Evolutionary conservation across 345 rosid genomes (phyloP), one percentile per base, ranked within the genome.

Genomic region (Anacardium occidentale): DNA sequence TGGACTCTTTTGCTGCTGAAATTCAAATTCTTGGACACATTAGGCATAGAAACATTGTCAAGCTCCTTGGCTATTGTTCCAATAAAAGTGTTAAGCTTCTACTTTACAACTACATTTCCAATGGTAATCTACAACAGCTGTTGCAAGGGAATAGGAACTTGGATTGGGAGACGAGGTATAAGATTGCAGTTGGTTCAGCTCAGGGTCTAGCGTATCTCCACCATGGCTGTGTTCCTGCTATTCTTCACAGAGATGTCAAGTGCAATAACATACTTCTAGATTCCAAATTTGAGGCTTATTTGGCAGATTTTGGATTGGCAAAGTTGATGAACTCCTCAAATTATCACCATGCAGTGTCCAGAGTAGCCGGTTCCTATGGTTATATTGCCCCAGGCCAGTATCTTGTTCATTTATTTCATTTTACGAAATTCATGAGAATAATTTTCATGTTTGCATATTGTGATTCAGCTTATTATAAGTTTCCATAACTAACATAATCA

Each of bases 331-430:
- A 79, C 77, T 83, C 95, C 68, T 88, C 91, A 3, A 92, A 74
- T 70, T 90, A 89, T 68, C 93, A 87, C 45, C 87, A 87, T 8
- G 91, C 91, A 4, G 86, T 91, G 85, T 94, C 97, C 34, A 82
- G 93, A 69, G 88, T 94, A n/a, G 98, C 97, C 7, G 97, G 98
- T 15, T 94, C 98, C 5, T 94, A 90, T 3, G 98, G 97, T 47
- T 94, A 92, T 76, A 94, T 92, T 56, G 98, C 97, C 58, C 98
- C 98, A 86, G 98, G 98, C 73, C 87, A 80, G 83, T 72, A 13
- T 20, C 40, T 17, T 60, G 44, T 32, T 42, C n/a, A 5, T n/a
- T 64, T 53, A 54, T 25, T 17, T 21, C n/a, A 29, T 37, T 68
- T 21, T 40, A 34, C 8, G 59, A 52, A 26, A 29, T 29, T 67